phyloP scores from a whole-genome alignment of 257 asterid genomes.

The Jacaranda copaia region DNA sequence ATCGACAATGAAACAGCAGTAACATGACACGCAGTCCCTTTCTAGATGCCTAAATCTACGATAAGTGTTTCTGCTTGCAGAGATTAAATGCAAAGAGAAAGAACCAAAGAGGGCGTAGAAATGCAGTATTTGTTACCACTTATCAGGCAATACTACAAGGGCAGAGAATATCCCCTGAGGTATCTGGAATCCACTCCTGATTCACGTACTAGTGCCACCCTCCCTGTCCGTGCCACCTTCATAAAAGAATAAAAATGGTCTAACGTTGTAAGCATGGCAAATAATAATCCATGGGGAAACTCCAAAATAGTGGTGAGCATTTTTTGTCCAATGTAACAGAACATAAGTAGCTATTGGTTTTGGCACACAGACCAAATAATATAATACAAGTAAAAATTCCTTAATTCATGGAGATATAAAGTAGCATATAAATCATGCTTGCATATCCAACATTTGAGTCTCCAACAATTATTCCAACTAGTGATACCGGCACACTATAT shows the following conservation, averaged over 20 bases:
- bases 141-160: slow-evolving; percentile 38
- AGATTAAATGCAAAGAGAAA: background rate
- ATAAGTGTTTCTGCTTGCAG: background rate
- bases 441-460: too few relatives aligned
- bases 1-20: slow-evolving; percentile 20
- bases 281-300: background rate
- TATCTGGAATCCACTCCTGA: slow-evolving; percentile 84
- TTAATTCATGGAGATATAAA: too few relatives aligned
- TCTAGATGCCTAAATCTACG: slow-evolving; percentile 18
- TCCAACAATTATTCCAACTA: too few relatives aligned
- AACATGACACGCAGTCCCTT: slow-evolving; percentile 12
- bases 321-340: too few relatives aligned
- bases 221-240: slow-evolving; percentile 92
- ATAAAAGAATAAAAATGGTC: background rate
- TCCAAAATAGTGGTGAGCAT: too few relatives aligned
- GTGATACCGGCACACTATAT: too few relatives aligned
- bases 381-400: too few relatives aligned
- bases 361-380: too few relatives aligned
- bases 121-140: background rate
- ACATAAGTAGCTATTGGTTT: too few relatives aligned
- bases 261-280: background rate
- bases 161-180: slow-evolving; percentile 76
- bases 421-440: too few relatives aligned
- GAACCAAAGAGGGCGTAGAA: background rate
- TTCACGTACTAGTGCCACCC: slow-evolving; percentile 80